These are phyloP conservation scores for Akanthomyces muscarius DNA, from an alignment of 2,329 filamentous ascomycete genomes.

Conservation along the genomic window DNA sequence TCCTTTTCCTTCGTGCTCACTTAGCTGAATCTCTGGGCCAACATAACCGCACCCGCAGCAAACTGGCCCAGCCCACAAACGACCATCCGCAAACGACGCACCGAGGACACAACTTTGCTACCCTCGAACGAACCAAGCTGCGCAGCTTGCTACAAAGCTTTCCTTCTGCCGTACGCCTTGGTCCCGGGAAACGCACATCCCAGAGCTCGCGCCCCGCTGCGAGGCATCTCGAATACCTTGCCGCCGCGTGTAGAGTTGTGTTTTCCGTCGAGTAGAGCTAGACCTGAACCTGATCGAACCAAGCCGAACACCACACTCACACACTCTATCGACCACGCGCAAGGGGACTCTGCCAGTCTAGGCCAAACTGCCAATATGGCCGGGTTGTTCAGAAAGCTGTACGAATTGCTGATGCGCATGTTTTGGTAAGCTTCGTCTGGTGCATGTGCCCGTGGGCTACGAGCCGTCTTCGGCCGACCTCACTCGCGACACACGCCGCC, in stretches of 20 bases:
- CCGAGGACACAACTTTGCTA: not conserved
- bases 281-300: not conserved
- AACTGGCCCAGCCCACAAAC: conserved; percentile 6
- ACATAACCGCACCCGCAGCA: not conserved
- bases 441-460: not conserved
- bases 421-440: conserved; percentile 72
- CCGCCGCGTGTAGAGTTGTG: not conserved
- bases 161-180: not conserved
- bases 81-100: conserved; percentile 13
- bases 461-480: not conserved
- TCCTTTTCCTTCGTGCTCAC: not conserved
- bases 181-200: not conserved
- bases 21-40: not conserved
- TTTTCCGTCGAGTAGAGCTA: not conserved
- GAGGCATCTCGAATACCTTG: not conserved
- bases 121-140: not conserved
- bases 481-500: not conserved
- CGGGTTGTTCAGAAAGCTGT: conserved; percentile 86
- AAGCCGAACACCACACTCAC: not conserved
- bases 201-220: not conserved
- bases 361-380: conserved; percentile 58
- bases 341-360: not conserved
- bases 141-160: not conserved
- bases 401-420: conserved; percentile 96
- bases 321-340: not conserved